Evolutionary conservation across 164 flowering plant genomes (phyloP), one percentile per base, ranked within the genome.

Genomic region (Macadamia integrifolia): DNA sequence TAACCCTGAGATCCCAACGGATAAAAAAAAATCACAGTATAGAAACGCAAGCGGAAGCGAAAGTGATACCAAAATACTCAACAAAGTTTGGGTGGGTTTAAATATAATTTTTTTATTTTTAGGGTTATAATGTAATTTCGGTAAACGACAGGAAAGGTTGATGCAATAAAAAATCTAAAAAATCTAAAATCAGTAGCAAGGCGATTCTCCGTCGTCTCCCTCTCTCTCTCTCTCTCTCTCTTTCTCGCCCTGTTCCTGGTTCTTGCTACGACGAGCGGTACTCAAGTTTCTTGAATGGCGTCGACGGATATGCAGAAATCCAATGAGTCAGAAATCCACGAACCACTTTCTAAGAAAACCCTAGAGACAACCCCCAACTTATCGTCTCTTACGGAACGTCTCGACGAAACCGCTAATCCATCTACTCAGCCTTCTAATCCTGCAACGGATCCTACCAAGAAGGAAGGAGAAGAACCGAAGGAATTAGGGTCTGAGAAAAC

Each of bases 241-340:
- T 62, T 59, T 56, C 53, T 23, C 23, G 23, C 23, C 23, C 23
- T 23, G 23, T 23, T 23, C 23, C 23, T 23, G 23, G 23, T 23
- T 23, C 23, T 23, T 53, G 57, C 57, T 14, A 12, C 57, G 57
- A 53, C 57, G 6, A 53, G n/a, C 57, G 15, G 53, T 14, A 4
- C 53, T 2, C 18, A 14, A 17, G 57, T 14, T 63, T 29, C 55
- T 63, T 7, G 9, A 44, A 71, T 71, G 74, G 74, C 74, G 55
- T 61, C 50, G 61, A 53, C 57, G 6, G 74, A 71, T 56, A 32
- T 66, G 66, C 70, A 66, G 70, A 61, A 66, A 55, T 57, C 70
- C 30, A 32, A 64, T 5, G 68, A 57, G 63, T 13, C 14, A 48
- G 61, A 18, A 14, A 49, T 66, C 74, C 7, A 60, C 48, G 42